Percentiles rank a stretch among this genome's conserved stretches.
These are phyloP conservation scores for Cinnamomum micranthum DNA, from an alignment of 164 flowering plant species.

Conservation along the genomic window DNA sequence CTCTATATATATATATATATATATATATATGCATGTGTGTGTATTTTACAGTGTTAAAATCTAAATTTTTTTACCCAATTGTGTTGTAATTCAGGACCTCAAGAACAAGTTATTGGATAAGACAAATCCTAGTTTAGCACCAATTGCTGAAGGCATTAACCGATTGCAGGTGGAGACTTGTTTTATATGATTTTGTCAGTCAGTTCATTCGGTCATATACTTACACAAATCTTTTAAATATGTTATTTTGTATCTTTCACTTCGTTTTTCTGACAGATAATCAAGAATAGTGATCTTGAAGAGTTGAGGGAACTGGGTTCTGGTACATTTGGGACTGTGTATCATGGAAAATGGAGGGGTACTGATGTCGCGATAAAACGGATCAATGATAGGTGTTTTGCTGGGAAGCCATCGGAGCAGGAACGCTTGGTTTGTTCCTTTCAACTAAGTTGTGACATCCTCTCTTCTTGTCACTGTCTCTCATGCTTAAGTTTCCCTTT, in stretches of 20 bases:
- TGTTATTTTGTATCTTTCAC: neutral
- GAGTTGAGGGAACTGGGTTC: slow-evolving; percentile 85
- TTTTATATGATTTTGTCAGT: neutral
- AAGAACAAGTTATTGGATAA: slow-evolving; percentile 50
- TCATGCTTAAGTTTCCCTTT: neutral
- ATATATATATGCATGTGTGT: too few relatives aligned
- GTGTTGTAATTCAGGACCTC: slow-evolving; percentile 38
- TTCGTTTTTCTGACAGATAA: slow-evolving; percentile 44
- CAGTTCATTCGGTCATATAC: neutral
- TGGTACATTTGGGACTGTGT: slow-evolving; percentile 92
- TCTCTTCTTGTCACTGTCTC: neutral
- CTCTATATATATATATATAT: too few relatives aligned
- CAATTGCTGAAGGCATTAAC: slow-evolving; percentile 61
- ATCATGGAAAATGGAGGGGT: slow-evolving; percentile 99
- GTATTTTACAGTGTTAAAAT: neutral
- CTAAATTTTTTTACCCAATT: slow-evolving; percentile 3
- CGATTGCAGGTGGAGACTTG: slow-evolving; percentile 68
- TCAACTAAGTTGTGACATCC: neutral
- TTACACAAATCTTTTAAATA: neutral
- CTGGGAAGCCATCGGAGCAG: slow-evolving; percentile 90
- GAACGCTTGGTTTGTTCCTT: slow-evolving; percentile 68
- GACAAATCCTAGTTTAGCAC: slow-evolving; percentile 38
- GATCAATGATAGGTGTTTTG: slow-evolving; percentile 81
- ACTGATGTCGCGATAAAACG: slow-evolving; percentile 91
- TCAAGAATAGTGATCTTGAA: slow-evolving; percentile 80